Conservation (phyloP, 2,329 filamentous ascomycete species). For the Fusarium ramigenum region DNA sequence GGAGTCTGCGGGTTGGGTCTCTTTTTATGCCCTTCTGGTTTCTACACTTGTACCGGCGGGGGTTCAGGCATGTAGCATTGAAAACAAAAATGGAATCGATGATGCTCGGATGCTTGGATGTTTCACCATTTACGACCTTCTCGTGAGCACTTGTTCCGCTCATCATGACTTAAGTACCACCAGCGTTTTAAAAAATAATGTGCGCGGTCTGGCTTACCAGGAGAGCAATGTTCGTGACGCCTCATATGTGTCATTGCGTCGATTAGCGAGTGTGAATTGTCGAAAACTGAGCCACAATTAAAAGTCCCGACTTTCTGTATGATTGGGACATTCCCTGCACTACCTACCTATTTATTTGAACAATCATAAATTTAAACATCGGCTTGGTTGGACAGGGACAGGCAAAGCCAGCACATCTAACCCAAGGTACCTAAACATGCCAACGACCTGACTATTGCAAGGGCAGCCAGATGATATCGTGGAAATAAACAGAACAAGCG, state of each 20-base stretch:
- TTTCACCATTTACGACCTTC: slow-evolving; percentile 37
- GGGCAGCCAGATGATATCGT: background rate
- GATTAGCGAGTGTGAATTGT: background rate
- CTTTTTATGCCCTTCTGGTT: slow-evolving; percentile 58
- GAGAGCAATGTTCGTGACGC: background rate
- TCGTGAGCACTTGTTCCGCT: slow-evolving; percentile 26
- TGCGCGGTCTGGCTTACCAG: slow-evolving; percentile 17
- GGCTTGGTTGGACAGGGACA: background rate
- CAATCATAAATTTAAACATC: background rate
- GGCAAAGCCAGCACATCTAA: background rate
- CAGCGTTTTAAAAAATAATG: slow-evolving; percentile 36
- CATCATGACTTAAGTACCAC: slow-evolving; percentile 14
- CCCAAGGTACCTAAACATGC: background rate
- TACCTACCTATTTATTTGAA: background rate
- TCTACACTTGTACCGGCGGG: slow-evolving; percentile 60
- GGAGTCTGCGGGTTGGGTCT: slow-evolving; percentile 69
- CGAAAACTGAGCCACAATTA: background rate
- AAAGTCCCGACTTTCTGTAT: background rate
- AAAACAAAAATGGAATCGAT: slow-evolving; percentile 64
- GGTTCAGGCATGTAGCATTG: slow-evolving; percentile 67
- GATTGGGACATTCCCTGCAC: background rate
- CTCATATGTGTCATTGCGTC: background rate
- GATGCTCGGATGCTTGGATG: slow-evolving; percentile 51
- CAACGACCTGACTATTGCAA: background rate
- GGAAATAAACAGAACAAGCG: slow-evolving; percentile 47